phyloP scores from a whole-genome alignment of 192 early-diverging fungal genomes.

The Backusella australiensis region DNA sequence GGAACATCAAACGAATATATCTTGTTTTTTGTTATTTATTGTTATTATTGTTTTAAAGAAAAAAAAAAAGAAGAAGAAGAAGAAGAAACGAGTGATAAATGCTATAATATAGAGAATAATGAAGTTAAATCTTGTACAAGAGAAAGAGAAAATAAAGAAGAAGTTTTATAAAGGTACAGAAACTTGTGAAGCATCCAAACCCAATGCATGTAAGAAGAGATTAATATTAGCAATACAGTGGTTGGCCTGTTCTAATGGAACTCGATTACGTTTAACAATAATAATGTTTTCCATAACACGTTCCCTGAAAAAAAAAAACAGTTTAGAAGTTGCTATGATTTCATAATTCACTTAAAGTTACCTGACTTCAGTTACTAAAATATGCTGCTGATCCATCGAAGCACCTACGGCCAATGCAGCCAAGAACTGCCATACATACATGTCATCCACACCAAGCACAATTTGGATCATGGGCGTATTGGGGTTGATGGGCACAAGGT shows the following conservation, averaged over 20 bases:
- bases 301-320: slow-evolving; percentile 44
- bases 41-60: not conserved
- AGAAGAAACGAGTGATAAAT: not conserved
- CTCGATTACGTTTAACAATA: slow-evolving; percentile 56
- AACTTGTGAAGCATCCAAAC: slow-evolving; percentile 86
- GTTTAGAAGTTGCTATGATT: not conserved
- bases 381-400: slow-evolving; percentile 90
- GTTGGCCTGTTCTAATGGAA: slow-evolving; percentile 56
- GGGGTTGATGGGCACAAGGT: slow-evolving; percentile 38
- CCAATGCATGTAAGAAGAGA: slow-evolving; percentile 93
- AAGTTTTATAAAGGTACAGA: slow-evolving; percentile 36
- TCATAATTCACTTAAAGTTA: slow-evolving; percentile 24
- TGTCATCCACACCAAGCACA: slow-evolving; percentile 63
- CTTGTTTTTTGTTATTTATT: not conserved
- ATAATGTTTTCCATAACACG: slow-evolving; percentile 80
- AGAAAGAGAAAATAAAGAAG: not conserved
- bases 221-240: slow-evolving; percentile 84
- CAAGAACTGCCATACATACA: slow-evolving; percentile 98
- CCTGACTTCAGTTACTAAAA: slow-evolving; percentile 88
- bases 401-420: slow-evolving; percentile 95
- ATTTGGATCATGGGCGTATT: slow-evolving; percentile 30
- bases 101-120: not conserved
- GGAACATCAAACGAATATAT: not conserved
- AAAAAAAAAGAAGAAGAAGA: not conserved
- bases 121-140: not conserved